Base-by-base conservation (phyloP, 176 grass and related monocot species). In the Dendrocalamus sinicus region DNA sequence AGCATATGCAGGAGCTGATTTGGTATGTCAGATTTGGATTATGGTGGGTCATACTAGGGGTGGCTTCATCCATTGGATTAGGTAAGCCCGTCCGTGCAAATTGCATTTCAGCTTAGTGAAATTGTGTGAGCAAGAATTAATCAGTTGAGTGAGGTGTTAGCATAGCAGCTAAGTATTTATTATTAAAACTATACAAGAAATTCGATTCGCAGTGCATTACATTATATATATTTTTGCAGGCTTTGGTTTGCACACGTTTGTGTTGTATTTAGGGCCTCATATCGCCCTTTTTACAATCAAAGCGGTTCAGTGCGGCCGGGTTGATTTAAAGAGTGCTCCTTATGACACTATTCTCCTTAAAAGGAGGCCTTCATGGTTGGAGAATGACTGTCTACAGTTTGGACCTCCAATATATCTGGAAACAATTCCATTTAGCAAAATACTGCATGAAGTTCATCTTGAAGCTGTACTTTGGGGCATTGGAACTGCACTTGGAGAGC, bases 401-500 rank as follows among this genome's bases (percentile, higher is more conserved):
- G 93, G 93, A 75, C 88, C 91, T 66, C 88, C 90, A 72, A 52
- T 98, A 41, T 94, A 92, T 76, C 47, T 84, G 72, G 90, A 91
- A 54, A 92, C 80, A 84, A 91, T 98, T 83, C 93, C 93, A 66
- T 86, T 96, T 70, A 81, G 79, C 74, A 94, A 81, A 88, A 96
- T 98, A 88, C 88, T 98, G 54, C 88, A 86, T 67, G 90, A 98
- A 67, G 84, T 98, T 94, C 81, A 94, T 76, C 86, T 98, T 22
- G 96, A 98, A 92, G 91, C 96, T 87, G 48, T 98, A 72, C 93
- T 98, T 55, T 98, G 96, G 96, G 96, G 96, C 53, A 78, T 96
- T 87, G 96, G 96, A 88, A 98, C 96, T 87, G 88, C 96, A 81
- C 91, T 98, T 65, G 96, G 93, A 57, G 96, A 98, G 72, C 91